Evolutionary conservation across 805 yeast genomes (phyloP).

Genomic region (Wickerhamomyces silvicola): DNA sequence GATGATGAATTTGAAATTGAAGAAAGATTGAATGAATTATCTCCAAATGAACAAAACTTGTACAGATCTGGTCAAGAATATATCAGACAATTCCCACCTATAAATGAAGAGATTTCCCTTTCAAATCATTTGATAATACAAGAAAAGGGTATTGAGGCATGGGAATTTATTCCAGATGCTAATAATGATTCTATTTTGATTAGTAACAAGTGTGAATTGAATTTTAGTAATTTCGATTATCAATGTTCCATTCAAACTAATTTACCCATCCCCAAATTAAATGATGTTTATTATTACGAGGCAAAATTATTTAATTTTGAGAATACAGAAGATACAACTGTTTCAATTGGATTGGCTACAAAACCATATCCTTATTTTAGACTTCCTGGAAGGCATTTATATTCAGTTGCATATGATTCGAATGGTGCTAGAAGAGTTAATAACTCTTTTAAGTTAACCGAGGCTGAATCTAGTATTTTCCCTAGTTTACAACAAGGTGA

Average conservation of each 20-base stretch:
- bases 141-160: conserved; percentile 78
- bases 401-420: conserved; percentile 84
- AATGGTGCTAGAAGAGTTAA: conserved; percentile 74
- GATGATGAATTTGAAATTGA: conserved; percentile 43
- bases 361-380: conserved; percentile 92
- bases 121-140: conserved; percentile 40
- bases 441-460: conserved; percentile 55
- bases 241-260: conserved; percentile 33
- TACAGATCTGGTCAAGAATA: conserved; percentile 39
- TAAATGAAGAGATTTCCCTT: conserved; percentile 23
- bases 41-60: conserved; percentile 49
- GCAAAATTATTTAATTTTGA: conserved; percentile 44
- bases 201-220: conserved; percentile 31
- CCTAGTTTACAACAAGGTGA: conserved; percentile 75
- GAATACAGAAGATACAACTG: conserved; percentile 35
- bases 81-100: conserved; percentile 17
- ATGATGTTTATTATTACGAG: conserved; percentile 67
- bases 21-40: conserved; percentile 42
- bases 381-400: conserved; percentile 85
- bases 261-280: conserved; percentile 42
- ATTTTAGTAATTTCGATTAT: conserved; percentile 26
- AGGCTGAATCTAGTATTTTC: conserved; percentile 42
- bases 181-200: conserved; percentile 48
- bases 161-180: conserved; percentile 54
- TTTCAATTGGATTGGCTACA: conserved; percentile 75